Percentiles rank a stretch among this genome's conserved stretches.
Conservation (phyloP, 441 rosid genomes). For the Erodium chrysanthum region DNA sequence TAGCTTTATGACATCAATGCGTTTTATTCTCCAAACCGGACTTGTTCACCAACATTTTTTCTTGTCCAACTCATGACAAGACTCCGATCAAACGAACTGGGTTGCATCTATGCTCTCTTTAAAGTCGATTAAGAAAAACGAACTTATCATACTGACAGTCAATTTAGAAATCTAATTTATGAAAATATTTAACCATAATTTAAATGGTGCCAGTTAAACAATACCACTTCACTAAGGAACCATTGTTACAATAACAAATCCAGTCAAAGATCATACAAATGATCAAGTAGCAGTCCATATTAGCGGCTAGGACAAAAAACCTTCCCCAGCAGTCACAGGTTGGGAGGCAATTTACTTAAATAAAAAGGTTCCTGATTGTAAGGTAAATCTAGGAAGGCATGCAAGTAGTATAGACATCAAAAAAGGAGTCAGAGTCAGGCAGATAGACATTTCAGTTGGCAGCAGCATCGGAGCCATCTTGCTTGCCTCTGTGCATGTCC, state of each 20-base stretch:
- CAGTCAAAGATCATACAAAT: not conserved
- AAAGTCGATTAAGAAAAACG: too few species aligned
- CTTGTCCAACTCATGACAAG: too few species aligned
- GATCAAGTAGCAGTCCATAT: too few species aligned
- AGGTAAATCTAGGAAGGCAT: not conserved
- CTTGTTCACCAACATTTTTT: too few species aligned
- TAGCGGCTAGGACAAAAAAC: not conserved
- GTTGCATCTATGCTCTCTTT: too few species aligned
- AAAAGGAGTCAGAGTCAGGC: not conserved
- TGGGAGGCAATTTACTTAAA: not conserved
- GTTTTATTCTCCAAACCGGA: too few species aligned
- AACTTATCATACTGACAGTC: not conserved
- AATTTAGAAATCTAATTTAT: too few species aligned
- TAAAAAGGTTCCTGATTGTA: not conserved
- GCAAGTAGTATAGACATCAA: not conserved
- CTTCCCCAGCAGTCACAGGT: not conserved
- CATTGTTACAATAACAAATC: not conserved
- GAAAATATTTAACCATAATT: too few species aligned
- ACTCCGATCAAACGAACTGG: too few species aligned
- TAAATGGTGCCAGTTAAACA: too few species aligned
- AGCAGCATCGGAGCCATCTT: slow-evolving; percentile 11
- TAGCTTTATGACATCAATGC: too few species aligned
- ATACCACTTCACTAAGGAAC: not conserved
- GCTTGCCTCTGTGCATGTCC: slow-evolving; percentile 14
- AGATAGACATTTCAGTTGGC: not conserved